A percentile compares a stretch with the other conserved stretches of the same genome.
Conservation (phyloP, 2,329 filamentous ascomycete species). For the Claviceps paspali region DNA sequence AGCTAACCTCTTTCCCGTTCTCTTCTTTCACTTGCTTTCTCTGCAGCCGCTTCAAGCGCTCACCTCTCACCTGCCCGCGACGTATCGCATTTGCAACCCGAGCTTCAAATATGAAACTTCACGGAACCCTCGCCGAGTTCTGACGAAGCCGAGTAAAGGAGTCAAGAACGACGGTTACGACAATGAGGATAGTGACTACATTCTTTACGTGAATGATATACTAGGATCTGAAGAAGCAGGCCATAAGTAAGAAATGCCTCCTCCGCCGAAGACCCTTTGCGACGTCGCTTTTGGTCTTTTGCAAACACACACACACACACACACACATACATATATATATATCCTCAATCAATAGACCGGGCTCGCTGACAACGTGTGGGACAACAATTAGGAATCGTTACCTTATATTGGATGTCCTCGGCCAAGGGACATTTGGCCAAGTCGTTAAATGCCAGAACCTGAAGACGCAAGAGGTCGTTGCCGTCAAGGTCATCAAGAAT, state of each 20-base stretch:
- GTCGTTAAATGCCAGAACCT: conserved; percentile 98
- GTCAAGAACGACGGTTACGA: conserved; percentile 98
- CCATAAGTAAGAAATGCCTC: conserved; percentile 59
- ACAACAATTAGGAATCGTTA: conserved; percentile 60
- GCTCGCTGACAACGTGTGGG: not conserved
- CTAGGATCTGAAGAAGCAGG: conserved; percentile 93
- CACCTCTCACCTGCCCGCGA: conserved; percentile 81
- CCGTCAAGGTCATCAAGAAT: conserved; percentile 98
- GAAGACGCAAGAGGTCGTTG: conserved; percentile 95
- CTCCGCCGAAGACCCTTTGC: not conserved
- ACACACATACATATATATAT: too few relatives aligned
- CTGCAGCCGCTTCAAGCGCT: conserved; percentile 83
- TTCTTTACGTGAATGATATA: conserved; percentile 97
- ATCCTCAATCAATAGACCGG: too few relatives aligned
- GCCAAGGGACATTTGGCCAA: conserved; percentile 95
- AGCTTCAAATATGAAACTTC: conserved; percentile 98
- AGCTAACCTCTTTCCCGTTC: too few relatives aligned
- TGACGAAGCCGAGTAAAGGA: conserved; percentile 97
- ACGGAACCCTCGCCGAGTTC: conserved; percentile 81
- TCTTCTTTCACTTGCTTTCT: not conserved
- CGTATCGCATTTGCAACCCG: conserved; percentile 96
- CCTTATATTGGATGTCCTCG: conserved; percentile 88
- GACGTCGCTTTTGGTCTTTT: conserved; percentile 3
- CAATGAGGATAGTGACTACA: conserved; percentile 98
- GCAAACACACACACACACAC: too few relatives aligned